Percentiles rank a stretch among this genome's conserved stretches.
phyloP scores from a whole-genome alignment of 768 basidiomycete genomes.

The Termitomyces sp. region DNA sequence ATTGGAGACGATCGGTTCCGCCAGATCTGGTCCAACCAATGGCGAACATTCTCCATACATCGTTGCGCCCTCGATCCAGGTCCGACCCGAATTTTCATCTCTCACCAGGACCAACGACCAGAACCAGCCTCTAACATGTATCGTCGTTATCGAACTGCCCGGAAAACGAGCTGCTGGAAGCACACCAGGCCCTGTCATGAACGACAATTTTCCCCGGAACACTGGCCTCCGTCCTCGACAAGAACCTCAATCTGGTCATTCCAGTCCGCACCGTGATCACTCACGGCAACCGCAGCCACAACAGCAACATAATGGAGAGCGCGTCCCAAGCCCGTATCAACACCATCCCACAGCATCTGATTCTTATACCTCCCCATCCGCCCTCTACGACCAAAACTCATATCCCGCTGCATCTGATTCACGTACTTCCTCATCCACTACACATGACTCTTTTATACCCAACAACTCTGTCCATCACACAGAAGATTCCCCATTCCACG shows the following conservation, averaged over 20 bases:
- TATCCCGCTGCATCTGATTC: conserved; percentile 25
- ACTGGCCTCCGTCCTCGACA: conserved; percentile 18
- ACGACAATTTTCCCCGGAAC: conserved; percentile 40
- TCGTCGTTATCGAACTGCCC: conserved; percentile 90
- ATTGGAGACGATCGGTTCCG: conserved; percentile 51
- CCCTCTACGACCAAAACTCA: conserved; percentile 22
- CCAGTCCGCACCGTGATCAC: conserved; percentile 36
- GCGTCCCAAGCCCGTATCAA: conserved; percentile 21
- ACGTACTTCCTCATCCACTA: conserved; percentile 27
- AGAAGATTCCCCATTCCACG: conserved; percentile 72
- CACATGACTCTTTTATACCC: conserved; percentile 24
- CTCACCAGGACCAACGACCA: conserved; percentile 63
- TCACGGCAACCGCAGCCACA: conserved; percentile 20
- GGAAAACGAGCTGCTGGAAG: conserved; percentile 52
- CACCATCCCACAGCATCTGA: conserved; percentile 24
- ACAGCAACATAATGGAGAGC: conserved; percentile 17
- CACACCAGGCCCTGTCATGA: conserved; percentile 49
- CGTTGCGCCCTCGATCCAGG: conserved; percentile 89
- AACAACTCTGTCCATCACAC: conserved; percentile 38
- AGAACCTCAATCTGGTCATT: conserved; percentile 31
- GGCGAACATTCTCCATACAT: conserved; percentile 60
- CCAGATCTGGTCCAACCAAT: conserved; percentile 38
- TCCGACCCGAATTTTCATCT: conserved; percentile 86
- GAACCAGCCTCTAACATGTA: conserved; percentile 87
- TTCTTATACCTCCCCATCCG: conserved; percentile 26